Evolutionary conservation across 2,329 filamentous ascomycete genomes (phyloP).

Genomic region (Diplodia intermedia): DNA sequence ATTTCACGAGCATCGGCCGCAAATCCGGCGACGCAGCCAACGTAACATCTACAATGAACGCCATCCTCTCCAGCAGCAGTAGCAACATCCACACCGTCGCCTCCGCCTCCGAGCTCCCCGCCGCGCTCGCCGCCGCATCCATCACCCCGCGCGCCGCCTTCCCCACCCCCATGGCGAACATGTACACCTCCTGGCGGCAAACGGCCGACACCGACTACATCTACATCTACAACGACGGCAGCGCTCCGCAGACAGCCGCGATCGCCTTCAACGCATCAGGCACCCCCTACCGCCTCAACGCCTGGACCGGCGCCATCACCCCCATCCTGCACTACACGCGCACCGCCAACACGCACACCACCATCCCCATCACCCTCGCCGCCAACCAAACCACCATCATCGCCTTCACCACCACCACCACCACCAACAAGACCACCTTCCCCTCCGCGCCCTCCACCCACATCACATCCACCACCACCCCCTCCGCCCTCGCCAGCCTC

Average conservation of each 20-base stretch:
- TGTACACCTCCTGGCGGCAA: slow-evolving; percentile 49
- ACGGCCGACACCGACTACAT: slow-evolving; percentile 46
- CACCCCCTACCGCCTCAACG: slow-evolving; percentile 49
- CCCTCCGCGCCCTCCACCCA: no score
- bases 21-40: slow-evolving; percentile 3
- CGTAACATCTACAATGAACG: slow-evolving; percentile 3
- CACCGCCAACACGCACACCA: slow-evolving; percentile 36
- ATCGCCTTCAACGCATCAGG: slow-evolving; percentile 28
- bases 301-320: slow-evolving; percentile 51
- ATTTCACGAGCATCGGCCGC: slow-evolving; percentile 28
- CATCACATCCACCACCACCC: no score
- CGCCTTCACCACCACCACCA: slow-evolving; percentile 40
- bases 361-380: slow-evolving; percentile 46
- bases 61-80: neutral
- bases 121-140: slow-evolving; percentile 41
- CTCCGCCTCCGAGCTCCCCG: slow-evolving; percentile 41
- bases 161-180: slow-evolving; percentile 39
- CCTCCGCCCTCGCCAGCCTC: no score
- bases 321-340: slow-evolving; percentile 44
- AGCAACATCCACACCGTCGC: slow-evolving; percentile 47
- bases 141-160: slow-evolving; percentile 44
- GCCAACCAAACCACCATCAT: slow-evolving; percentile 52
- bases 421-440: neutral
- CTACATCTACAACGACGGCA: slow-evolving; percentile 51
- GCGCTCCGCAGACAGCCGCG: slow-evolving; percentile 22